Evolutionary conservation across 2,329 filamentous ascomycete genomes (phyloP), one percentile per base, ranked within the genome.

Genomic region (Aureobasidium mangrovei): DNA sequence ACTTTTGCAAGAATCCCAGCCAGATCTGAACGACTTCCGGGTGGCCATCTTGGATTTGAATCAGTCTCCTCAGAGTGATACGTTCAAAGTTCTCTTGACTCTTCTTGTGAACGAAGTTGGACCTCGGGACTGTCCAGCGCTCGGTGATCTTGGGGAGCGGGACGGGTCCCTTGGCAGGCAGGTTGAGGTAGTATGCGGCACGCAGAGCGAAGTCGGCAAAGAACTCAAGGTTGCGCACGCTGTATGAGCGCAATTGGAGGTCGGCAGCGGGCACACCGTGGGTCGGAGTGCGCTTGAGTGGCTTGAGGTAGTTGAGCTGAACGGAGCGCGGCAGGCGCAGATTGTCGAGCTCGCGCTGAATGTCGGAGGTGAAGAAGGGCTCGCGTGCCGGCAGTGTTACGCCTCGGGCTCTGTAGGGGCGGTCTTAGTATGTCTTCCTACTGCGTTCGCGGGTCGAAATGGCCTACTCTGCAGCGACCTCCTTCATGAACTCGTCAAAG

Each of bases 21-120:
- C 93, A 98, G 29, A 91, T 71, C 70, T 94, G 86, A 35, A 98
- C 90, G 1, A 83, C 85, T 68, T 96, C 88, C 0, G 90, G 84
- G 64, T 96, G 79, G 0, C 90, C 93, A 65, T 97, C 93, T 60
- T 88, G 85, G 65, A 98, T 93, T 71, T 95, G 90, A 51, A 98
- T 90, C 63, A 96, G 70, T 10, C 93, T 78, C 53, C 91, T 81
- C 63, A 91, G 72, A 1, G 93, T 98, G 57, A 93, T 84, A 53
- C 93, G 80, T 74, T 97, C 91, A 66, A 95, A 98, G 71, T 98
- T 98, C 74, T 98, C 93, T 72, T 98, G 91, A 36, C 83, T 85
- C 74, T 98, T 98, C 74, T 97, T 98, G 77, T 89, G 88, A 61
- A 96, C 88, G 75, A 98, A 98, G 69, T 88, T 86, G 65, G 82